Conservation (phyloP, 495 filamentous ascomycete species). For the Aspergillus sparsus region DNA sequence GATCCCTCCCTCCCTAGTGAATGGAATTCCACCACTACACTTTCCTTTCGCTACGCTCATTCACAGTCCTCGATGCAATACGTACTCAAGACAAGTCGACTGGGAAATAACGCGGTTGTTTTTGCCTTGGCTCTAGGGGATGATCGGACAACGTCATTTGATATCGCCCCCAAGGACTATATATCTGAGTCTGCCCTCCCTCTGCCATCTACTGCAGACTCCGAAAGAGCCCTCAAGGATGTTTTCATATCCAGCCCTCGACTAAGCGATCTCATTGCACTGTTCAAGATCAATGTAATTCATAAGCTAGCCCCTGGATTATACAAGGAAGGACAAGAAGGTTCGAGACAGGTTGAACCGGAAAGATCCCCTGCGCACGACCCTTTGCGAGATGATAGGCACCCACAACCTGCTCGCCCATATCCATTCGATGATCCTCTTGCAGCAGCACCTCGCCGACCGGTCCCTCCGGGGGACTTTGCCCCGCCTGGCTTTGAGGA, state of each 20-base stretch:
- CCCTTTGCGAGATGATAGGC: conserved; percentile 53
- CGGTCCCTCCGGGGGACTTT: conserved; percentile 74
- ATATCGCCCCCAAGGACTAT: conserved; percentile 74
- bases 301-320: conserved; percentile 75
- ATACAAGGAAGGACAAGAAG: conserved; percentile 75
- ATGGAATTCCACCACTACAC: conserved; percentile 74
- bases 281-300: conserved; percentile 75
- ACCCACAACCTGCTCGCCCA: conserved; percentile 61
- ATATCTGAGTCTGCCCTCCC: conserved; percentile 64
- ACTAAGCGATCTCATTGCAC: conserved; percentile 63
- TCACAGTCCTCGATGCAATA: conserved; percentile 85
- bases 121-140: conserved; percentile 76
- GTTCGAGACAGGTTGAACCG: conserved; percentile 33
- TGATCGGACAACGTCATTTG: conserved; percentile 77
- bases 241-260: conserved; percentile 73
- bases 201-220: conserved; percentile 40
- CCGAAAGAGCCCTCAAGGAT: conserved; percentile 55
- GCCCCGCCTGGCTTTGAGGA: conserved; percentile 90
- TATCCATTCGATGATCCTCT: conserved; percentile 71
- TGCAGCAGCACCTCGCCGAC: conserved; percentile 59
- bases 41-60: conserved; percentile 86
- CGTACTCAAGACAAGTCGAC: conserved; percentile 75
- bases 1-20: conserved; percentile 62
- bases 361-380: conserved; percentile 41
- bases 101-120: conserved; percentile 81